Conservation (phyloP, 208 protist genomes). For the Entamoeba invadens region DNA sequence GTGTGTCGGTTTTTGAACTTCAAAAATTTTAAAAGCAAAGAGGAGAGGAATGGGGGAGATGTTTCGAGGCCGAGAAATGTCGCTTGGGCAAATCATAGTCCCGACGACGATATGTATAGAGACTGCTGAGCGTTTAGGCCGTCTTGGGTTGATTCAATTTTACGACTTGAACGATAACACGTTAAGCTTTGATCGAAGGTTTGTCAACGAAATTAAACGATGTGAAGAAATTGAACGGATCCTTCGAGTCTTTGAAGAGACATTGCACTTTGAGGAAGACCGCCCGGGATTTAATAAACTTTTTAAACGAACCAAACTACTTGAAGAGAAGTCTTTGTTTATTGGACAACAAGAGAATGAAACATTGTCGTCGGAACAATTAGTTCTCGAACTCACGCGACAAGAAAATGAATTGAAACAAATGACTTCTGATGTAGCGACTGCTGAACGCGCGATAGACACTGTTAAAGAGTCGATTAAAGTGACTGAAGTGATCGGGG, state of each 20-base stretch:
- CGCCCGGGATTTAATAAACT: not conserved
- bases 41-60: not conserved
- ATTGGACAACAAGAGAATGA: not conserved
- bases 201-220: not conserved
- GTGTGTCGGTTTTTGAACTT: too few relatives aligned
- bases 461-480: not conserved
- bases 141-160: not conserved
- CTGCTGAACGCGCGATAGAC: not conserved
- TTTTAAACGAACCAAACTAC: not conserved
- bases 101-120: not conserved
- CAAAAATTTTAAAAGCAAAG: too few relatives aligned
- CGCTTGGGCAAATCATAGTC: not conserved
- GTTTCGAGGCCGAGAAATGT: not conserved
- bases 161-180: not conserved
- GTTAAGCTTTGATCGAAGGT: not conserved
- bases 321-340: not conserved
- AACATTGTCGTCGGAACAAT: not conserved
- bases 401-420: not conserved
- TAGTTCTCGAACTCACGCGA: not conserved
- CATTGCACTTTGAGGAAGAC: not conserved
- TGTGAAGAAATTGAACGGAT: slow-evolving; percentile 2
- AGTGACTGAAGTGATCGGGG: not conserved
- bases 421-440: not conserved
- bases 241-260: not conserved
- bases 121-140: not conserved